phyloP scores from a whole-genome alignment of 2,329 filamentous ascomycete genomes.

The Daldinia eschscholtzii region DNA sequence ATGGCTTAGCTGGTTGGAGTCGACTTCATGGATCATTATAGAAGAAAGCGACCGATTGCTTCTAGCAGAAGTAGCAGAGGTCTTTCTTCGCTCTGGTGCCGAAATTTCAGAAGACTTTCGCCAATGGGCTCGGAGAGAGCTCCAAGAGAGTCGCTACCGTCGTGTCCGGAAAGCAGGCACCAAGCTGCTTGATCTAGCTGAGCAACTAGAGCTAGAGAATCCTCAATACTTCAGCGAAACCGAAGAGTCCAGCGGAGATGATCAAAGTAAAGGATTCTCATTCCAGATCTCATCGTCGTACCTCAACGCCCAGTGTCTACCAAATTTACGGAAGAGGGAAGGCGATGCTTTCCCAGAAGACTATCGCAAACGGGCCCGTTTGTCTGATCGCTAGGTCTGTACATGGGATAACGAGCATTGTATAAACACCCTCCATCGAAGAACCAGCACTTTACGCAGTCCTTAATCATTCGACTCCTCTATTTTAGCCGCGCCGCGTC shows the following conservation, averaged over 20 bases:
- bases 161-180: not conserved
- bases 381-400: not conserved
- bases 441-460: no score
- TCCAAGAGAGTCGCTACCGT: not conserved
- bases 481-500: no score
- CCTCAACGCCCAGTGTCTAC: not conserved
- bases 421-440: no score
- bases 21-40: not conserved
- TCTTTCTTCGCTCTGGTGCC: slow-evolving; percentile 1
- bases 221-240: not conserved
- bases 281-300: not conserved
- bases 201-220: not conserved
- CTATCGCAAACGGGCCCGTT: slow-evolving; percentile 1
- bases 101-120: slow-evolving; percentile 1
- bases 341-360: not conserved
- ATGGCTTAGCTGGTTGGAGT: slow-evolving; percentile 6
- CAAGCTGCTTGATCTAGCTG: slow-evolving; percentile 1
- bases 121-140: not conserved
- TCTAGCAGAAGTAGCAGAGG: slow-evolving; percentile 1
- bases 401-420: not conserved
- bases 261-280: not conserved
- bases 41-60: not conserved
- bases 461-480: no score
- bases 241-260: not conserved
- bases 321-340: slow-evolving; percentile 7